A percentile compares a stretch with the other conserved stretches of the same genome.
These are phyloP conservation scores for Podaxis carcinomalis DNA, from an alignment of 768 basidiomycete genomes.

Conservation along the genomic window DNA sequence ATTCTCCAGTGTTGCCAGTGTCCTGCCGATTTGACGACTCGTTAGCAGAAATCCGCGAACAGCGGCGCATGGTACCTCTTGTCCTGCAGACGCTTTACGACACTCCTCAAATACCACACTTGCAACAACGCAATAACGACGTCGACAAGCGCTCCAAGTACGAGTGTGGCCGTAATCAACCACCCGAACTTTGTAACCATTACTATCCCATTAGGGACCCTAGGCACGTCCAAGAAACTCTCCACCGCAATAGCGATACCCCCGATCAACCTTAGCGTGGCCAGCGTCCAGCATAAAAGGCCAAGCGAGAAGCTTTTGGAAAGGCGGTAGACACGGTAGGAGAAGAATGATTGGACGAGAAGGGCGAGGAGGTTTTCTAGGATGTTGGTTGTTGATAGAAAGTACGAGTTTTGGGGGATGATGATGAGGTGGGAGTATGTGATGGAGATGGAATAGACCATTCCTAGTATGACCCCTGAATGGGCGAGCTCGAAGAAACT, in stretches of 20 bases:
- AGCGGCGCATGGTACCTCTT: conserved; percentile 1
- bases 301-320: conserved; percentile 14
- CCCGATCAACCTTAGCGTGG: conserved; percentile 16
- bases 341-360: conserved; percentile 16
- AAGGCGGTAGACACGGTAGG: conserved; percentile 20
- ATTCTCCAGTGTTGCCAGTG: conserved; percentile 17
- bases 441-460: neutral
- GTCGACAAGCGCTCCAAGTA: conserved; percentile 19
- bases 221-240: conserved; percentile 19
- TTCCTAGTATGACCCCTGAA: neutral
- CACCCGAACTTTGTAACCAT: conserved; percentile 19
- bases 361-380: neutral
- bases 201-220: conserved; percentile 18
- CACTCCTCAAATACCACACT: conserved; percentile 17
- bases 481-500: neutral
- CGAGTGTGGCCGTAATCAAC: conserved; percentile 20
- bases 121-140: conserved; percentile 20
- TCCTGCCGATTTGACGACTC: conserved; percentile 4
- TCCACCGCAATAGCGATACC: conserved; percentile 17
- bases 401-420: conserved; percentile 3
- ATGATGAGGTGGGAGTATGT: neutral
- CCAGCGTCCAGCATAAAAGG: conserved; percentile 15
- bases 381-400: neutral
- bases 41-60: neutral
- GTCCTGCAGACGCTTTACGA: conserved; percentile 7